Evolutionary conservation across 176 grass and related monocot species (phyloP).

Genomic region (Aegilops speltoides): DNA sequence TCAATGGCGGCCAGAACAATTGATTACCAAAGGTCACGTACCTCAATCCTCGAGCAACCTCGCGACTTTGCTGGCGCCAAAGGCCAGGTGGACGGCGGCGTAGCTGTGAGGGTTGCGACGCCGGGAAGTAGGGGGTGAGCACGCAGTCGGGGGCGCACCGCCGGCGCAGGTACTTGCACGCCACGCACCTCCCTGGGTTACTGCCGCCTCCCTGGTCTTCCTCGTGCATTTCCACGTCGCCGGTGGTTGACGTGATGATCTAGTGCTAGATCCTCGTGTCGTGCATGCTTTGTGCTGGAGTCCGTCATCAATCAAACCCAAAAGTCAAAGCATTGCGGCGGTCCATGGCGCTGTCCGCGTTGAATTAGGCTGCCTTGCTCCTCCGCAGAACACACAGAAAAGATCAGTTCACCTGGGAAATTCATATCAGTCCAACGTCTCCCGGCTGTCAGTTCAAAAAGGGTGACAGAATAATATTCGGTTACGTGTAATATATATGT

Average conservation of each 20-base stretch:
- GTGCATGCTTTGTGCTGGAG: too few species aligned
- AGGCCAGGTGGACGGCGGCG: constrained; percentile 53
- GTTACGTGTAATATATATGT: too few species aligned
- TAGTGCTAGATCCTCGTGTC: not conserved
- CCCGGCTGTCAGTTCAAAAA: too few species aligned
- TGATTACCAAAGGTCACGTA: not conserved
- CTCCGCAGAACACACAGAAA: too few species aligned
- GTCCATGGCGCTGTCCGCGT: too few species aligned
- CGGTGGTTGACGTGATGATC: not conserved
- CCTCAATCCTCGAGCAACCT: constrained; percentile 48
- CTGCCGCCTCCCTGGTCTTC: not conserved
- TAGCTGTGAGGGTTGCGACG: constrained; percentile 42
- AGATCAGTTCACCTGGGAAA: too few species aligned
- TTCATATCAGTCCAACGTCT: too few species aligned
- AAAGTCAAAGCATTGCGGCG: too few species aligned
- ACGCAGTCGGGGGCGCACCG: constrained; percentile 40
- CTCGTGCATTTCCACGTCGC: not conserved
- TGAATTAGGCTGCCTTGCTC: too few species aligned
- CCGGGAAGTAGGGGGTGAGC: constrained; percentile 64
- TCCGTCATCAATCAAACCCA: too few species aligned
- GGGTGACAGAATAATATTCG: too few species aligned
- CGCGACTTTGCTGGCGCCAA: constrained; percentile 70
- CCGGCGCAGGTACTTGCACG: constrained; percentile 35
- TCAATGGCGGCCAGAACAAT: not conserved
- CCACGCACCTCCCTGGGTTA: constrained; percentile 18